phyloP scores from a whole-genome alignment of 805 yeast genomes.

The Wickerhamiella lipophila region DNA sequence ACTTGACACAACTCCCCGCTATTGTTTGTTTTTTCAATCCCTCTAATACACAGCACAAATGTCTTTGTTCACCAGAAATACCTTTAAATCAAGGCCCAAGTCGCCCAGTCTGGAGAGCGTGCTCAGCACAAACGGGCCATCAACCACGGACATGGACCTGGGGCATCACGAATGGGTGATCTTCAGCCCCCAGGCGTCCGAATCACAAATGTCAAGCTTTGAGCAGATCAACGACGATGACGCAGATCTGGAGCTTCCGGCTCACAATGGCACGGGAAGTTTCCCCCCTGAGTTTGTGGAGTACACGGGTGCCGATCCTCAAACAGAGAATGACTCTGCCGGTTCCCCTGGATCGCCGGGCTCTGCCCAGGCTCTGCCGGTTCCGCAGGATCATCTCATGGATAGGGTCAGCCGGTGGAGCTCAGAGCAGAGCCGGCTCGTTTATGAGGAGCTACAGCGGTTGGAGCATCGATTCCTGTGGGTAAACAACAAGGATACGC shows the following conservation, averaged over 20 bases:
- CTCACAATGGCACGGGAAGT: conserved; percentile 29
- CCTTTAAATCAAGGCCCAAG: neutral
- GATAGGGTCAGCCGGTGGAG: conserved; percentile 33
- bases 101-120: conserved; percentile 10
- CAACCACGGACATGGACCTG: conserved; percentile 13
- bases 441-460: conserved; percentile 23
- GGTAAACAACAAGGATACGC: neutral
- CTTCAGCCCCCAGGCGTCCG: conserved; percentile 26
- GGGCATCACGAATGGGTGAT: conserved; percentile 30
- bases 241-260: conserved; percentile 28
- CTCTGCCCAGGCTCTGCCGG: neutral
- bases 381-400: conserved; percentile 21
- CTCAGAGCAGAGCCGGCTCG: conserved; percentile 29
- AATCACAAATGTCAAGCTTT: neutral
- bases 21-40: neutral
- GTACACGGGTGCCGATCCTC: too few species aligned
- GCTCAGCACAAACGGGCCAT: conserved; percentile 7
- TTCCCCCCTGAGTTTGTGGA: conserved; percentile 16
- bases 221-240: conserved; percentile 24
- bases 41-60: too few species aligned
- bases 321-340: too few species aligned
- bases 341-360: neutral
- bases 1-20: too few species aligned
- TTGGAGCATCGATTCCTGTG: conserved; percentile 17
- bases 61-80: neutral